These are phyloP conservation scores for Exophiala dermatitidis DNA, from an alignment of 2,329 filamentous ascomycete species.

Conservation along the genomic window DNA sequence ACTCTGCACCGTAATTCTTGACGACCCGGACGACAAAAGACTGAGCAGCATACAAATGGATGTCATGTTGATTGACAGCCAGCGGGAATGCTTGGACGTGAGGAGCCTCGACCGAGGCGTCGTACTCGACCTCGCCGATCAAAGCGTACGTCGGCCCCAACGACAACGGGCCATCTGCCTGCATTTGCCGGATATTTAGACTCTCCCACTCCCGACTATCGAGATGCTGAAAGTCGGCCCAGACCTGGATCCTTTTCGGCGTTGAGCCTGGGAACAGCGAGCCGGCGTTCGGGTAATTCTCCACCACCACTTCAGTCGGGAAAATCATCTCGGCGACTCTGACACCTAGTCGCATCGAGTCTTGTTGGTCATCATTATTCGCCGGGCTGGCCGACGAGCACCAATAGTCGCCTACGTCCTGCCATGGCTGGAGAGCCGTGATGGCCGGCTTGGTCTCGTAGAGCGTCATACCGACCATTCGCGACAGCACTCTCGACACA, in stretches of 20 bases:
- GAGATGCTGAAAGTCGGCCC: conserved; percentile 51
- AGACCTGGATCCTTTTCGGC: conserved; percentile 64
- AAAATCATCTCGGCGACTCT: conserved; percentile 45
- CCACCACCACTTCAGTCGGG: conserved; percentile 63
- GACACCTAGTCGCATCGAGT: conserved; percentile 38
- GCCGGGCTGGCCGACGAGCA: conserved; percentile 53
- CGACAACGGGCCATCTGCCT: conserved; percentile 9
- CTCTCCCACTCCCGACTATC: conserved; percentile 18
- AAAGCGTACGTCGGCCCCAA: conserved; percentile 17
- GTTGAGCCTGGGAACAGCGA: conserved; percentile 55
- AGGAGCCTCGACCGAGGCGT: conserved; percentile 21
- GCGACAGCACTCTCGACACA: conserved; percentile 23
- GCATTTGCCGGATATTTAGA: conserved; percentile 19
- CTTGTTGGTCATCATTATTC: conserved; percentile 22
- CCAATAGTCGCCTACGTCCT: conserved; percentile 80
- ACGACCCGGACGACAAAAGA: conserved; percentile 38
- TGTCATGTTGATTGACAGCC: conserved; percentile 28
- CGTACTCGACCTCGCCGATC: conserved; percentile 23
- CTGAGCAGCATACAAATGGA: conserved; percentile 26
- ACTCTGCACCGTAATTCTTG: conserved; percentile 39
- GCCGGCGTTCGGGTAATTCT: conserved; percentile 59
- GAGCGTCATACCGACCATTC: conserved; percentile 14
- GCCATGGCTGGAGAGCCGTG: conserved; percentile 62
- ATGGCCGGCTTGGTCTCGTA: conserved; percentile 34
- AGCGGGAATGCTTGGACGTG: conserved; percentile 37